phyloP scores from a whole-genome alignment of 192 early-diverging fungal genomes.

The Coemansia sp. region DNA sequence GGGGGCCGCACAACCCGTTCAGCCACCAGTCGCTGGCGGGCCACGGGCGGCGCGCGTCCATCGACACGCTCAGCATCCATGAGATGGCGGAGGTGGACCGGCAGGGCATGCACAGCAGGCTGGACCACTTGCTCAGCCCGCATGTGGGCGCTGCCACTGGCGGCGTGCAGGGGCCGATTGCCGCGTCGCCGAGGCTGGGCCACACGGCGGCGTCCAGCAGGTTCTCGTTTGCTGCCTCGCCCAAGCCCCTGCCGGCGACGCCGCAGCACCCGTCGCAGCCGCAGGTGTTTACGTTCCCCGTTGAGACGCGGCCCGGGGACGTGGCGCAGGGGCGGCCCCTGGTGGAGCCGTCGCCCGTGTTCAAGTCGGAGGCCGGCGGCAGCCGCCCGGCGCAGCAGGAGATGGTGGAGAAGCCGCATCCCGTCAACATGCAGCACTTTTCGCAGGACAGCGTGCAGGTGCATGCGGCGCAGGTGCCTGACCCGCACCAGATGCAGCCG shows the following conservation, averaged over 20 bases:
- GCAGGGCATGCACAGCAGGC: slow-evolving; percentile 35
- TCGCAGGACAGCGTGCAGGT: slow-evolving; percentile 11
- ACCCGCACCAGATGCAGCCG: neutral
- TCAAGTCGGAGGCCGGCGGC: slow-evolving; percentile 2
- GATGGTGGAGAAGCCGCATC: slow-evolving; percentile 22
- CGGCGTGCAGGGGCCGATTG: slow-evolving; percentile 3
- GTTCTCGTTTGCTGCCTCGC: slow-evolving; percentile 32
- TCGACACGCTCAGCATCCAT: slow-evolving; percentile 47
- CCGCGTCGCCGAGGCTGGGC: slow-evolving; percentile 6
- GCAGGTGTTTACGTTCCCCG: slow-evolving; percentile 36
- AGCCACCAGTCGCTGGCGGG: slow-evolving; percentile 8
- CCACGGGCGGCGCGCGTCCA: slow-evolving; percentile 31
- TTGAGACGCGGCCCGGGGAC: neutral
- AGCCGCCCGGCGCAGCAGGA: slow-evolving; percentile 10
- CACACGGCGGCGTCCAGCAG: slow-evolving; percentile 21
- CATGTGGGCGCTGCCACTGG: neutral
- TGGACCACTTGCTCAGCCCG: slow-evolving; percentile 35
- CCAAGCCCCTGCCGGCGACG: slow-evolving; percentile 36
- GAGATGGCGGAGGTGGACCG: slow-evolving; percentile 47
- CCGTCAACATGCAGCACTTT: slow-evolving; percentile 4
- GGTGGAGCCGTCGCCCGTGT: slow-evolving; percentile 26
- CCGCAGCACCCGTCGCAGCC: slow-evolving; percentile 19
- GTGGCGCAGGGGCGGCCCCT: neutral
- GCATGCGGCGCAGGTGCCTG: slow-evolving; percentile 12
- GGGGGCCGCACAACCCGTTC: slow-evolving; percentile 24